Conservation (phyloP, 345 rosid species). For the Theobroma cacao region DNA sequence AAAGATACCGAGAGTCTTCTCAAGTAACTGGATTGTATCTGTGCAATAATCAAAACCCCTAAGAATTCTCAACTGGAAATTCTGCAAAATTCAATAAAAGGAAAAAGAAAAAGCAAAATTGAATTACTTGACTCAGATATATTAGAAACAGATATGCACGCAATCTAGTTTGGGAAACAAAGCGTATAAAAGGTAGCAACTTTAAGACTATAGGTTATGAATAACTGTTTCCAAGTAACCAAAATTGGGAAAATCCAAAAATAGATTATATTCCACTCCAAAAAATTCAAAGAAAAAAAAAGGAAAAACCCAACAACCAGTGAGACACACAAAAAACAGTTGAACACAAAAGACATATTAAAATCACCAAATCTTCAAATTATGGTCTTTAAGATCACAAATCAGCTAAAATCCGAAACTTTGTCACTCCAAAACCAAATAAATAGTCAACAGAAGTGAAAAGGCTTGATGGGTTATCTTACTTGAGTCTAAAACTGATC, state of each 20-base stretch:
- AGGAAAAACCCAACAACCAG: background rate
- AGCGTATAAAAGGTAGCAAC: conserved; percentile 14
- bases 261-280: conserved; percentile 9
- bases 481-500: conserved; percentile 45
- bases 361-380: conserved; percentile 8
- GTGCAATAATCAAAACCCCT: conserved; percentile 11
- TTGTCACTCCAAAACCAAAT: conserved; percentile 20
- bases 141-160: background rate
- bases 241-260: conserved; percentile 1
- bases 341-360: background rate
- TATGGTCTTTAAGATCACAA: conserved; percentile 10
- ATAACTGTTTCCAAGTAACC: conserved; percentile 9
- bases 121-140: background rate
- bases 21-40: conserved; percentile 10
- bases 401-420: conserved; percentile 24
- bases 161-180: background rate
- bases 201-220: background rate
- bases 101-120: conserved; percentile 6
- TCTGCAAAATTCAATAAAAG: conserved; percentile 30
- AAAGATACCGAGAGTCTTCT: conserved; percentile 19
- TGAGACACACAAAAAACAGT: background rate
- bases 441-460: conserved; percentile 3
- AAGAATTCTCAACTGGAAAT: conserved; percentile 6
- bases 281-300: background rate
- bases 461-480: conserved; percentile 28